A percentile compares a stretch with the other conserved stretches of the same genome.
Conservation (phyloP, 306 rosid species). For the Sechiopsis laciniata region DNA sequence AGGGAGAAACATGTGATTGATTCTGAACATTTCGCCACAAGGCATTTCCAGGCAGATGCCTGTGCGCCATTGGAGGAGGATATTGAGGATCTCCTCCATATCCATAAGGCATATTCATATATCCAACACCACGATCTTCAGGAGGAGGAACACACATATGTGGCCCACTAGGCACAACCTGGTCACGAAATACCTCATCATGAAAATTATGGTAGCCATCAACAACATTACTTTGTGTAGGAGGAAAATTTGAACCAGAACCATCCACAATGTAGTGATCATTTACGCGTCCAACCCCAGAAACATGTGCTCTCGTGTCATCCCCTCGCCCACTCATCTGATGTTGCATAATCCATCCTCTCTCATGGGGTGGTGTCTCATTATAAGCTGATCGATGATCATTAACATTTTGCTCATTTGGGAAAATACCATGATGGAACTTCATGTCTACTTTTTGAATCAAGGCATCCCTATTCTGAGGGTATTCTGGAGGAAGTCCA, state of each 20-base stretch:
- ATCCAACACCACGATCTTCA: constrained; percentile 58
- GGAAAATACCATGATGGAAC: constrained; percentile 53
- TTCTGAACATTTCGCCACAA: constrained; percentile 59
- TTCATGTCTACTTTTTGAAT: constrained; percentile 57
- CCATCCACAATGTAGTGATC: constrained; percentile 65
- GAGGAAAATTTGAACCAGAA: constrained; percentile 49
- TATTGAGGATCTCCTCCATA: constrained; percentile 63
- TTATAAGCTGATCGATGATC: constrained; percentile 50
- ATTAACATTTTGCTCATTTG: constrained; percentile 43
- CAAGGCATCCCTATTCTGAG: constrained; percentile 48
- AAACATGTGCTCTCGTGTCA: constrained; percentile 46
- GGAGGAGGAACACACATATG: constrained; percentile 45
- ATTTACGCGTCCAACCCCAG: constrained; percentile 51
- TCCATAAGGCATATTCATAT: constrained; percentile 50
- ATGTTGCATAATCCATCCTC: constrained; percentile 61
- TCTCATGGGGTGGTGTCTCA: constrained; percentile 57
- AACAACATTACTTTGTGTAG: constrained; percentile 41
- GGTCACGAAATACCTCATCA: constrained; percentile 58
- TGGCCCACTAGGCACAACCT: constrained; percentile 44
- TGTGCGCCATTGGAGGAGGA: constrained; percentile 43
- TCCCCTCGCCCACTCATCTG: constrained; percentile 49
- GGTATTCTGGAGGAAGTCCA: constrained; percentile 64
- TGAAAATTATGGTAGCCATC: constrained; percentile 54
- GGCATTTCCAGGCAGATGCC: constrained; percentile 48
- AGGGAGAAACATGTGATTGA: constrained; percentile 46